phyloP scores from a whole-genome alignment of 106 monocot genomes.

The Platanthera zijinensis region DNA sequence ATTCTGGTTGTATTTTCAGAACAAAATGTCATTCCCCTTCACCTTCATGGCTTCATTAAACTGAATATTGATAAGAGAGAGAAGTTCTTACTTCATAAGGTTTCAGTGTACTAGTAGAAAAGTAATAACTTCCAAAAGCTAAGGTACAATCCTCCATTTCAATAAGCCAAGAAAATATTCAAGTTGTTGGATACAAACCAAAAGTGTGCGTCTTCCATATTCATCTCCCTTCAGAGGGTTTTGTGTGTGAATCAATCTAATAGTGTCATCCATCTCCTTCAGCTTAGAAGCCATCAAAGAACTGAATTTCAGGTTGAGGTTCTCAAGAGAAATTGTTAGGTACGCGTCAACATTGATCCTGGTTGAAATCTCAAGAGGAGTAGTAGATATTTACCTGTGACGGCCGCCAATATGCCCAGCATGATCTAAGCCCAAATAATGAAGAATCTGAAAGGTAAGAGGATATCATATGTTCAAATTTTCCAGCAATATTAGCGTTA shows the following conservation, averaged over 20 bases:
- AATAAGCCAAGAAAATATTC: neutral
- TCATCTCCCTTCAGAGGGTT: conserved; percentile 27
- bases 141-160: neutral
- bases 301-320: conserved; percentile 28
- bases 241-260: conserved; percentile 44
- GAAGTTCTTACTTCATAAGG: neutral
- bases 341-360: neutral
- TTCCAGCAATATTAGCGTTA: neutral
- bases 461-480: neutral
- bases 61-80: neutral
- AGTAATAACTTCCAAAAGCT: neutral
- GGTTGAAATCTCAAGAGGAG: neutral
- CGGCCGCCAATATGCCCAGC: conserved; percentile 97
- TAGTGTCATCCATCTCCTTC: conserved; percentile 93
- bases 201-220: conserved; percentile 46
- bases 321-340: neutral
- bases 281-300: conserved; percentile 79
- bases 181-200: conserved; percentile 52
- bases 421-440: conserved; percentile 95
- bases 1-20: too few species aligned
- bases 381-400: conserved; percentile 44
- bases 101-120: conserved; percentile 1
- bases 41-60: neutral
- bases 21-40: neutral
- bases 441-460: conserved; percentile 62